These are phyloP conservation scores for Senna siamea DNA, from an alignment of 306 rosid genomes.

Conservation along the genomic window DNA sequence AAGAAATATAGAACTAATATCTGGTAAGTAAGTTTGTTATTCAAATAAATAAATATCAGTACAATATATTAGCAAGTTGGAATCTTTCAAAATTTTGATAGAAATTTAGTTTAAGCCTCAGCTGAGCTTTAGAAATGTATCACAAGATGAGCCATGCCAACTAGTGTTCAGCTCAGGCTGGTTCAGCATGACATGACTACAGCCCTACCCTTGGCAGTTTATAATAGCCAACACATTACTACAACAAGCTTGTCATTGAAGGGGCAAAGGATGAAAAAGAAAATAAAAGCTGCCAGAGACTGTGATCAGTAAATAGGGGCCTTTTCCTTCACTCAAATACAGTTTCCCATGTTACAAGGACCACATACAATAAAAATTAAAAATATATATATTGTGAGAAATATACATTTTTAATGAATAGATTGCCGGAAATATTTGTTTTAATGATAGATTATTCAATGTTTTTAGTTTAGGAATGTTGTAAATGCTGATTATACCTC, in stretches of 20 bases:
- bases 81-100: background rate
- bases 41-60: background rate
- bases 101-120: background rate
- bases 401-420: too few relatives aligned
- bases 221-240: background rate
- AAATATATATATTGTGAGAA: too few relatives aligned
- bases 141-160: background rate
- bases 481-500: too few relatives aligned
- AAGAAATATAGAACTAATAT: slow-evolving; percentile 43
- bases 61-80: slow-evolving; percentile 16
- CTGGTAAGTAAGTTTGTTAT: slow-evolving; percentile 34
- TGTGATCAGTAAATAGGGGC: too few relatives aligned
- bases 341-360: too few relatives aligned
- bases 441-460: too few relatives aligned
- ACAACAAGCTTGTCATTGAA: background rate
- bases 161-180: background rate
- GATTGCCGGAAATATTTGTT: too few relatives aligned
- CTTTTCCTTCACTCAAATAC: too few relatives aligned
- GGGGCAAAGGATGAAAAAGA: background rate
- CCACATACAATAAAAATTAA: too few relatives aligned
- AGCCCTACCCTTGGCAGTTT: background rate
- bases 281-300: background rate
- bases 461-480: too few relatives aligned
- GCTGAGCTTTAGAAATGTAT: background rate
- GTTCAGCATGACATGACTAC: background rate